Percentiles rank a stretch among this genome's conserved stretches.
phyloP scores from a whole-genome alignment of 1,139 yeast genomes.

The Trichomonascaceae sp. region DNA sequence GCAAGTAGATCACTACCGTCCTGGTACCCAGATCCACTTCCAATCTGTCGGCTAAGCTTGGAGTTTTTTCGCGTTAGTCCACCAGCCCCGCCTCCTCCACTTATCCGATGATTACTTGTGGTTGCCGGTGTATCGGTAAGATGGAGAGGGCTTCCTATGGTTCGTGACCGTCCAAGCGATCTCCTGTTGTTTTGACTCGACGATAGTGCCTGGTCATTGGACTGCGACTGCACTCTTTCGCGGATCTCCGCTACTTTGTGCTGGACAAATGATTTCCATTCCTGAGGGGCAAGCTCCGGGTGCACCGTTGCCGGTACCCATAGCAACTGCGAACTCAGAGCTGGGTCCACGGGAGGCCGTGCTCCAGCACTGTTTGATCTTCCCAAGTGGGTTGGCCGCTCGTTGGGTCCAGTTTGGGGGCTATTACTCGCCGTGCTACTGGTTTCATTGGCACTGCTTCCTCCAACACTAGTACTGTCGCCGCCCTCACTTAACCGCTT shows the following conservation, averaged over 20 bases:
- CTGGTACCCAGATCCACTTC: constrained; percentile 23
- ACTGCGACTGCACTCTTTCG: constrained; percentile 26
- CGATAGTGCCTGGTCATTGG: constrained; percentile 6
- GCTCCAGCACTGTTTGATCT: not conserved
- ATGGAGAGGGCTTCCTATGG: too few relatives aligned
- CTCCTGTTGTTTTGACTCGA: not conserved
- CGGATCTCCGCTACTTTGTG: constrained; percentile 65
- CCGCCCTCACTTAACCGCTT: not conserved
- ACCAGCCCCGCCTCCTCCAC: constrained; percentile 3
- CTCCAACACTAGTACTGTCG: not conserved
- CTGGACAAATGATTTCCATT: constrained; percentile 71
- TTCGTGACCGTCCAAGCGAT: too few relatives aligned
- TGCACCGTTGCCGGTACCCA: constrained; percentile 97
- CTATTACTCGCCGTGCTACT: not conserved
- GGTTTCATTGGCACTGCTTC: not conserved
- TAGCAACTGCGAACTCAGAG: constrained; percentile 24
- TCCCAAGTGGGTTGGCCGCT: too few relatives aligned
- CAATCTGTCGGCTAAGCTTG: constrained; percentile 27
- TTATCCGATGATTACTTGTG: constrained; percentile 1
- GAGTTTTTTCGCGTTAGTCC: constrained; percentile 21
- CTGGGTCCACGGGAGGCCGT: not conserved
- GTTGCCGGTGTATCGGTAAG: not conserved
- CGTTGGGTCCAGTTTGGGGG: not conserved
- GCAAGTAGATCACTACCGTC: constrained; percentile 30
- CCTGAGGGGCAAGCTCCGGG: constrained; percentile 88